Conservation (phyloP, 2,329 filamentous ascomycete species). For the Trichoderma citrinoviride region DNA sequence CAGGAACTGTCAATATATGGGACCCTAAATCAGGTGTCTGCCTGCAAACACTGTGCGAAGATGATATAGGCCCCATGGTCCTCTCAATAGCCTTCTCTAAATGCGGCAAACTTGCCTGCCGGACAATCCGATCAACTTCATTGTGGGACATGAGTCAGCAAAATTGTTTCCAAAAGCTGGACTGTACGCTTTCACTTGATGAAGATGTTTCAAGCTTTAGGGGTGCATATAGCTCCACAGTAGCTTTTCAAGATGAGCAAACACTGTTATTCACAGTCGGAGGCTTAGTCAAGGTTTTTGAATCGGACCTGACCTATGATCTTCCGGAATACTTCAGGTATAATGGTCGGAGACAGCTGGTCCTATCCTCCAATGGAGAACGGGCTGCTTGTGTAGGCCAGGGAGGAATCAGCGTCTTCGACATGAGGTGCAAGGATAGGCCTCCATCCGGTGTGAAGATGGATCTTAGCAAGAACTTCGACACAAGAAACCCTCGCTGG, state of each 20-base stretch:
- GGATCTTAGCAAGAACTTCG: no score
- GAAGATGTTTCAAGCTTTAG: no score
- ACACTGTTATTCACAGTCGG: neutral
- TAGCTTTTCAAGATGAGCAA: neutral
- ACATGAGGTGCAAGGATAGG: no score
- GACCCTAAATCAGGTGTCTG: neutral
- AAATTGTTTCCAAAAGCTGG: neutral
- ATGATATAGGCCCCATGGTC: no score
- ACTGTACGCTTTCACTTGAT: no score
- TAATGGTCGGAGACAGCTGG: no score
- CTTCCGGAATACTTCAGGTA: neutral
- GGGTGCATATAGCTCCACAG: no score
- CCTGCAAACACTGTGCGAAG: neutral
- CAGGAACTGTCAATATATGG: neutral
- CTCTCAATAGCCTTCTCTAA: neutral
- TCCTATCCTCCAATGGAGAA: neutral
- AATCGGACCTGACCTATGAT: neutral
- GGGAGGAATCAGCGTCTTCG: neutral
- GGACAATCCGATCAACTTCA: fast-evolving
- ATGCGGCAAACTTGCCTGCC: neutral
- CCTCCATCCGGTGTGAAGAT: no score
- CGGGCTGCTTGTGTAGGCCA: neutral
- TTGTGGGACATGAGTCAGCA: neutral
- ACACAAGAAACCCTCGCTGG: no score
- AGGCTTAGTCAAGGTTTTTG: neutral